These are phyloP conservation scores for Cucurbita ficifolia DNA, from an alignment of 306 rosid species.

Conservation along the genomic window DNA sequence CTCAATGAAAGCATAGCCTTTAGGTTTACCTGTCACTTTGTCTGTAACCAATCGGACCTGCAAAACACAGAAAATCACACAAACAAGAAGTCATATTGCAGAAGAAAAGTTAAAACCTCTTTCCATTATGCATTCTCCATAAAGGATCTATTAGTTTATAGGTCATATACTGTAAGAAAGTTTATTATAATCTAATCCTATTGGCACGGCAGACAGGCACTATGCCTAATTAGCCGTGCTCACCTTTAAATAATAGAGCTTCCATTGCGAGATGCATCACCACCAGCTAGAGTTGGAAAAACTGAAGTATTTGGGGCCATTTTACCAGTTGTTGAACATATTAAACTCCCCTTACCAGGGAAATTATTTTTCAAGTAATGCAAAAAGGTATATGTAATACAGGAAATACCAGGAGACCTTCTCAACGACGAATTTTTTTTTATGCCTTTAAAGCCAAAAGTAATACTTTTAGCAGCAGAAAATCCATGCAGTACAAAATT, in stretches of 20 bases:
- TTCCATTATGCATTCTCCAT: background rate
- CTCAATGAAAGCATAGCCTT: constrained; percentile 90
- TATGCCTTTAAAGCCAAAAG: constrained; percentile 54
- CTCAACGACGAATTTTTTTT: constrained; percentile 48
- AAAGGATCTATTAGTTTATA: constrained; percentile 1
- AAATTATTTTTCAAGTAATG: constrained; percentile 27
- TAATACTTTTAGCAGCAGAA: constrained; percentile 55
- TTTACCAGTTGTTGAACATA: constrained; percentile 59
- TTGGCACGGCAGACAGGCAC: constrained; percentile 99
- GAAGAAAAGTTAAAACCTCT: constrained; percentile 6
- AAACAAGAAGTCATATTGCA: constrained; percentile 16
- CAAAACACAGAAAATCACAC: constrained; percentile 10
- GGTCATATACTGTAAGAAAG: constrained; percentile 8
- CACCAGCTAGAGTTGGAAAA: constrained; percentile 96
- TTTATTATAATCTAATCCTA: constrained; percentile 41
- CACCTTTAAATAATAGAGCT: constrained; percentile 94
- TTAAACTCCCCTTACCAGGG: constrained; percentile 99
- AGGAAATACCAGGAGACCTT: constrained; percentile 63
- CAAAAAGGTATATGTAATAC: constrained; percentile 34
- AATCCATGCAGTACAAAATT: constrained; percentile 30
- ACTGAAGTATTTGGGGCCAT: constrained; percentile 76
- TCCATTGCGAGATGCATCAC: constrained; percentile 88
- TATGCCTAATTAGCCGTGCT: constrained; percentile 99
- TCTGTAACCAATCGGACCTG: constrained; percentile 83
- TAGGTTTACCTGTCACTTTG: constrained; percentile 61